phyloP scores from a whole-genome alignment of 2,329 filamentous ascomycete genomes.

The Monosporascus sp. region DNA sequence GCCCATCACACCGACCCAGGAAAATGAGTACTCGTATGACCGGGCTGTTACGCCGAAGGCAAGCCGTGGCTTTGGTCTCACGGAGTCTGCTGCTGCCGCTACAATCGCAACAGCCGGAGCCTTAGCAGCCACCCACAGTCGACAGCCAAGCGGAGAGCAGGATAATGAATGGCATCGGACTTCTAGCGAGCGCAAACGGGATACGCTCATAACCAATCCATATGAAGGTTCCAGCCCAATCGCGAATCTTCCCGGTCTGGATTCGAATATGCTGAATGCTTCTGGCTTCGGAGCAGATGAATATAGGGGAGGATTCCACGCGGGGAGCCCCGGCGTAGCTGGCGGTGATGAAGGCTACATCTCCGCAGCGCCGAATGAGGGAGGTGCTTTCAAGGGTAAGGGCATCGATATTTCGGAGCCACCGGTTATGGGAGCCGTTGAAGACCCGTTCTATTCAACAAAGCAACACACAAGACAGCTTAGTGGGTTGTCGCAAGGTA shows the following conservation, averaged over 20 bases:
- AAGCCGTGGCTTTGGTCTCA: constrained; percentile 35
- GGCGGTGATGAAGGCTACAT: constrained; percentile 87
- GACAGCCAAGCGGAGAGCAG: constrained; percentile 51
- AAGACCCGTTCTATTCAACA: constrained; percentile 63
- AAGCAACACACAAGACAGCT: constrained; percentile 62
- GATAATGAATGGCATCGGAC: constrained; percentile 62
- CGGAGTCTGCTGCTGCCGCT: constrained; percentile 46
- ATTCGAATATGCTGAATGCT: constrained; percentile 42
- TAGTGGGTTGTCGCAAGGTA: constrained; percentile 87
- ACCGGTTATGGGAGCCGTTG: constrained; percentile 45
- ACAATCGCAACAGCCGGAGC: constrained; percentile 46
- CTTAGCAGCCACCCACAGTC: constrained; percentile 42
- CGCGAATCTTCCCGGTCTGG: constrained; percentile 46
- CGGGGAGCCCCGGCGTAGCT: constrained; percentile 55
- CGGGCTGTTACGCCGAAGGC: constrained; percentile 23
- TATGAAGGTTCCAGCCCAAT: constrained; percentile 62
- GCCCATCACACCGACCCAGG: constrained; percentile 29
- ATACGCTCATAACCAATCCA: constrained; percentile 62
- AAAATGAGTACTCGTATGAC: constrained; percentile 23
- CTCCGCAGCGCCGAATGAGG: constrained; percentile 60
- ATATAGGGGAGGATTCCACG: constrained; percentile 42
- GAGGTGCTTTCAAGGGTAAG: constrained; percentile 49
- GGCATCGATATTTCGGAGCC: constrained; percentile 49
- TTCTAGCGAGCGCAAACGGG: constrained; percentile 58
- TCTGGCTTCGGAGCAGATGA: constrained; percentile 30